Evolutionary conservation across 495 filamentous ascomycete species (phyloP), one percentile per base, ranked within the genome.

Genomic region (Recurvomyces mirabilis): DNA sequence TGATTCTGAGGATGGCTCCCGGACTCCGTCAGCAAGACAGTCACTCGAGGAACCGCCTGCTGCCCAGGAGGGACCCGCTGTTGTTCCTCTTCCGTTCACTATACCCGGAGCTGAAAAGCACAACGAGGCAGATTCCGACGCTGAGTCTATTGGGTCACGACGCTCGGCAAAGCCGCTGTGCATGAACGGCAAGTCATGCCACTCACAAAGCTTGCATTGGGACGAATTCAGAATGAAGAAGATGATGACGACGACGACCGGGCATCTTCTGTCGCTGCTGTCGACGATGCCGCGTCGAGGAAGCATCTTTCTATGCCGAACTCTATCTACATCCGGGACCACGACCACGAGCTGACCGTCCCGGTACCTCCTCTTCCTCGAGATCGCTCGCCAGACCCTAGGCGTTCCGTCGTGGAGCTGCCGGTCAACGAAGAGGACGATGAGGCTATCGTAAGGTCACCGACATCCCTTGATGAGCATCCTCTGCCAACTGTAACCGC

Each of bases 201-300:
- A 15, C 21, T 52, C 1, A 36, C 23, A 11, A 22, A 38, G 26
- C 39, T 44, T 23, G 30, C 34, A 3, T 19, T 53, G 6, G 11
- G 30, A 18, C 38, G 17, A n/a, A 19, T 28, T 47, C 26, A 37
- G 3, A 25, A 26, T 6, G 30, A 52, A 1, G 5, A 73, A n/a
- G n/a, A n/a, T 11, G 49, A 63, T 13, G 60, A 54, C 33, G 51
- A 60, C 36, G 51, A 63, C 29, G 61, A 63, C 31, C 40, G 59
- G 14, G 55, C 52, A 10, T 64, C 63, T 6, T 65, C 63, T 17
- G 38, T 65, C 13, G 63, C 58, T 19, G 63, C 63, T 30, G 64
- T 61, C 1, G 38, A 58, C 24, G 56, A 62, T 38, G 58, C 54
- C 7, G 51, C n/a, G n/a, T n/a, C n/a, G n/a, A n/a, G n/a, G n/a